Conservation (phyloP, 2,329 filamentous ascomycete genomes). For the Arthrinium phaeospermum region DNA sequence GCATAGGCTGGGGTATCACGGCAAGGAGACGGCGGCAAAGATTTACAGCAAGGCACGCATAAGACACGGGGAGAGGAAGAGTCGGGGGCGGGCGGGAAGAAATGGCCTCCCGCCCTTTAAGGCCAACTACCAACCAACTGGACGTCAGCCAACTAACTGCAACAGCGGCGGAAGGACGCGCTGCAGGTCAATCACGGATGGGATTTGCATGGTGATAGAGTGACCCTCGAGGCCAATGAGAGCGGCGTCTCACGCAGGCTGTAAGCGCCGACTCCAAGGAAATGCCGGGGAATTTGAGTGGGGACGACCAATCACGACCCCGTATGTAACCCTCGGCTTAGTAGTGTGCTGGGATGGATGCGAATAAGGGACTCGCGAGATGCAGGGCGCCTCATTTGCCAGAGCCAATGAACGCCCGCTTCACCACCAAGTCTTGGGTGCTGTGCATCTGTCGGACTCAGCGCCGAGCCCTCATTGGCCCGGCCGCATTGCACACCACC, state of each 20-base stretch:
- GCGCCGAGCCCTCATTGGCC: neutral
- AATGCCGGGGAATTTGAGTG: conserved; percentile 8
- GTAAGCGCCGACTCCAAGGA: conserved; percentile 20
- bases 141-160: conserved; percentile 3
- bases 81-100: conserved; percentile 13
- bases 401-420: neutral
- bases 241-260: neutral
- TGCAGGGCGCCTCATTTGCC: neutral
- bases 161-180: conserved; percentile 5
- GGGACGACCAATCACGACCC: neutral
- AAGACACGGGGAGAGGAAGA: conserved; percentile 13
- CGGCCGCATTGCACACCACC: neutral
- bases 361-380: conserved; percentile 1
- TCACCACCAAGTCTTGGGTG: neutral
- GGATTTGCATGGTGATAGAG: conserved; percentile 13
- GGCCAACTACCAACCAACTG: conserved; percentile 2
- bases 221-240: conserved; percentile 16
- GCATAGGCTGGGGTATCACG: neutral
- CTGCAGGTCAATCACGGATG: conserved; percentile 20
- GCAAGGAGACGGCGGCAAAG: neutral
- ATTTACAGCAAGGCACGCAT: conserved; percentile 5
- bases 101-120: conserved; percentile 17
- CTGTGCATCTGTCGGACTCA: neutral
- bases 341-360: neutral
- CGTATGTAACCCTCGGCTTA: conserved; percentile 6